These are phyloP conservation scores for Yamadazyma dendronema DNA, from an alignment of 1,139 yeast genomes.

Conservation along the genomic window DNA sequence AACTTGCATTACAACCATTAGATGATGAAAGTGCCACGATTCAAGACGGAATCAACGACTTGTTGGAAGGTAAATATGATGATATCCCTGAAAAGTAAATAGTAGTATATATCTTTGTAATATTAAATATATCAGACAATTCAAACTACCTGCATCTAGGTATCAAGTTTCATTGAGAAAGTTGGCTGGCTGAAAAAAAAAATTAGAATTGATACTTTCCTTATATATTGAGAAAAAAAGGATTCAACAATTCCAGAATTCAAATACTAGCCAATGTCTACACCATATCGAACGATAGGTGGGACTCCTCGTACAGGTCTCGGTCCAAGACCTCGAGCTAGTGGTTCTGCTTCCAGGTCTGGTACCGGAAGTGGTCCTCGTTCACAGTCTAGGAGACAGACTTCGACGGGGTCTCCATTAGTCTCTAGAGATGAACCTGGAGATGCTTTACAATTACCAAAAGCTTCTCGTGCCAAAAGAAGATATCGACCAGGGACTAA, in stretches of 20 bases:
- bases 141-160: too few relatives aligned
- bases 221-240: neutral
- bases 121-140: too few relatives aligned
- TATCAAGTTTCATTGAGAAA: too few relatives aligned
- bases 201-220: neutral
- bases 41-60: slow-evolving; percentile 50
- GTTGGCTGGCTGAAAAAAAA: slow-evolving; percentile 6
- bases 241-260: neutral
- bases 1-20: slow-evolving; percentile 51
- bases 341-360: neutral
- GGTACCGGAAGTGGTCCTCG: slow-evolving; percentile 1
- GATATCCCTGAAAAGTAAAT: slow-evolving; percentile 1
- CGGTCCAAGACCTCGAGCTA: slow-evolving; percentile 2
- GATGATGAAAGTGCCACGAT: slow-evolving; percentile 65
- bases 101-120: neutral
- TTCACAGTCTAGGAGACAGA: slow-evolving; percentile 5
- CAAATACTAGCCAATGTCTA: slow-evolving; percentile 1
- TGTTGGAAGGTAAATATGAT: slow-evolving; percentile 44
- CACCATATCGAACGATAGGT: slow-evolving; percentile 1
- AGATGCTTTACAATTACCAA: slow-evolving; percentile 34
- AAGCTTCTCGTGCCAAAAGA: slow-evolving; percentile 32
- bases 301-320: slow-evolving; percentile 2
- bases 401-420: neutral
- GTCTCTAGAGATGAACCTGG: slow-evolving; percentile 48
- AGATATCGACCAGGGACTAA: slow-evolving; percentile 71